Base-by-base conservation (phyloP, 176 grass and related monocot species). In the Luzula sylvatica region DNA sequence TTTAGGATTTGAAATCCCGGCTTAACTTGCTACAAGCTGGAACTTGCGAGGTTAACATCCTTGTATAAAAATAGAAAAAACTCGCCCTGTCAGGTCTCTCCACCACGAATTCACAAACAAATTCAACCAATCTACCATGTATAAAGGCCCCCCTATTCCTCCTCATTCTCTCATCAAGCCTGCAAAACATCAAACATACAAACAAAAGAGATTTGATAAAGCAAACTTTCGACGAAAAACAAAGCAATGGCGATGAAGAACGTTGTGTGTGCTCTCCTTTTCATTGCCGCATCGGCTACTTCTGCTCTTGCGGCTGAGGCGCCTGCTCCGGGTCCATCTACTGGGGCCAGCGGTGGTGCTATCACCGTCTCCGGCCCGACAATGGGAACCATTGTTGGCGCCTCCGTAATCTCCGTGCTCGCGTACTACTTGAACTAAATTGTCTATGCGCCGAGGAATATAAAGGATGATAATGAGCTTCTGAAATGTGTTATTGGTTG, bases 231-330 rank as follows among this genome's bases (percentile, higher is more conserved):
- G 7, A 68, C 22, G 44, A 47, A 29, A 11, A 38, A 8, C 11
- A 14, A 30, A 11, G 28, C 58, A 3, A 87, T 82, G 83, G 83
- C 73, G 78, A 87, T 87, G 83, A 87, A 82, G 78, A 87, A 82
- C 78, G 21, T 74, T 13, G 62, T 42, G 56, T 82, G 65, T 61
- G 73, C 77, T 50, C 53, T 67, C 58, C 69, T 87, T 51, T 66
- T 87, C 73, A 58, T 61, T 26, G 68, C 61, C 27, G 67, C 79
- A 56, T 69, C 75, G 0, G 79, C 85, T 28, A 65, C 79, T 11
- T 53, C 58, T 15, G 85, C 50, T 17, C 9, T 72, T 18, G 85
- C 79, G 12, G 17, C 74, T 5, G 84, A 88, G 45, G 66, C 66
- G 3, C 71, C 76, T 4, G 73, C 73, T 50, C 76, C 62, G 5